These are phyloP conservation scores for Cajanus cajan DNA, from an alignment of 306 rosid species.

Conservation along the genomic window DNA sequence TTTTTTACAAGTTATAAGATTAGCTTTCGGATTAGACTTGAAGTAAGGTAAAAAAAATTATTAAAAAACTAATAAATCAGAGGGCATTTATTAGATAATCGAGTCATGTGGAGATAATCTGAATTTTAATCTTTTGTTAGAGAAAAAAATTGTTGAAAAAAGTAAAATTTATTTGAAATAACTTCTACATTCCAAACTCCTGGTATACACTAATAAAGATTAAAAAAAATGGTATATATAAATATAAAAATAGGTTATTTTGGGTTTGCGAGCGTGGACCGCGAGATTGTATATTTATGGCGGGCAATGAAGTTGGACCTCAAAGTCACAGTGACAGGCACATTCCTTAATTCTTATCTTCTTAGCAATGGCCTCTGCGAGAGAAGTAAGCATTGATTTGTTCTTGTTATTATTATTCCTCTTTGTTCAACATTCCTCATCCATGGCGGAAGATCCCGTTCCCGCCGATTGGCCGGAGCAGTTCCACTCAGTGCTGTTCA, in stretches of 20 bases:
- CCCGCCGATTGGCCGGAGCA: conserved; percentile 61
- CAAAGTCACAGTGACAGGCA: neutral
- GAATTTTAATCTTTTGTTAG: too few species aligned
- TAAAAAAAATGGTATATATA: too few species aligned
- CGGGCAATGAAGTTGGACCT: neutral
- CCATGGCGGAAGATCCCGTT: neutral
- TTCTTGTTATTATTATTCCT: neutral
- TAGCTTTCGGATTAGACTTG: neutral
- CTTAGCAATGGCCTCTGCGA: conserved; percentile 26
- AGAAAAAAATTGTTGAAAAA: too few species aligned
- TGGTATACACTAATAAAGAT: too few species aligned
- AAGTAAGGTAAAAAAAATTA: neutral
- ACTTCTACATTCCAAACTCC: too few species aligned
- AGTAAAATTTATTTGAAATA: too few species aligned
- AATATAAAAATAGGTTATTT: too few species aligned
- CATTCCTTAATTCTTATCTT: neutral
- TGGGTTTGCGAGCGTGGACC: neutral
- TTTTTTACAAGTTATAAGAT: neutral
- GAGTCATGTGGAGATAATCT: too few species aligned
- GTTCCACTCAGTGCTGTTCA: conserved; percentile 68
- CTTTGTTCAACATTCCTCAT: neutral
- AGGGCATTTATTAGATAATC: too few species aligned
- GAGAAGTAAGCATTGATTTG: neutral
- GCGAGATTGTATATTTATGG: neutral
- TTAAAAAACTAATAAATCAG: too few species aligned